phyloP scores from a whole-genome alignment of 2,329 filamentous ascomycete genomes.

The Nothopassalora personata region DNA sequence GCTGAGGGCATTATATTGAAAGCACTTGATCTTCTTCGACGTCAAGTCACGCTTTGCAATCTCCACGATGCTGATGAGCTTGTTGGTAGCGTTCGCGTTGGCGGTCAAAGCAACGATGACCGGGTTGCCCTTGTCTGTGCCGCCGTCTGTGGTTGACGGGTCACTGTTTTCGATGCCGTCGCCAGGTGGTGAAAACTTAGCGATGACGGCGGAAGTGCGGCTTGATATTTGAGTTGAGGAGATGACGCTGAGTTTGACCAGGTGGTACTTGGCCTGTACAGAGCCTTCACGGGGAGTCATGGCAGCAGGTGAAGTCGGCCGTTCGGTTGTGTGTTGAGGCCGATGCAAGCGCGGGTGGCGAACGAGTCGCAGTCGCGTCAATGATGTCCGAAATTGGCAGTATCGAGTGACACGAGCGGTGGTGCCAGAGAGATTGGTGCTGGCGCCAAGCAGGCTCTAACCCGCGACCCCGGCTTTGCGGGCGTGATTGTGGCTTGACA shows the following conservation, averaged over 20 bases:
- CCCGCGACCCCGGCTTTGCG: not conserved
- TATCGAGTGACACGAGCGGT: not conserved
- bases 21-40: conserved; percentile 44
- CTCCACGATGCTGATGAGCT: conserved; percentile 64
- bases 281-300: conserved; percentile 20
- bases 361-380: not conserved
- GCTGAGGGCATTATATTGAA: conserved; percentile 31
- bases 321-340: not conserved
- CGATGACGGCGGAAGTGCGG: conserved; percentile 25
- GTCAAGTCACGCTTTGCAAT: conserved; percentile 44
- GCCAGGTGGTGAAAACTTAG: conserved; percentile 14
- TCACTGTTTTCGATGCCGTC: not conserved
- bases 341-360: not conserved
- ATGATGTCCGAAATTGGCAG: not conserved
- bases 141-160: not conserved
- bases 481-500: not conserved
- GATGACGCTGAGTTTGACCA: conserved; percentile 24
- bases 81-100: conserved; percentile 45
- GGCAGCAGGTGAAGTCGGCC: not conserved
- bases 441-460: not conserved
- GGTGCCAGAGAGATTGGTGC: not conserved
- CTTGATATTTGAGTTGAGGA: conserved; percentile 29
- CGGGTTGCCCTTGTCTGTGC: conserved; percentile 23
- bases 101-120: conserved; percentile 38
- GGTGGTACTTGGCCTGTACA: conserved; percentile 19